Base-by-base conservation (phyloP, 1,284 basidiomycete genomes). In the Cystobasidium slooffiae region DNA sequence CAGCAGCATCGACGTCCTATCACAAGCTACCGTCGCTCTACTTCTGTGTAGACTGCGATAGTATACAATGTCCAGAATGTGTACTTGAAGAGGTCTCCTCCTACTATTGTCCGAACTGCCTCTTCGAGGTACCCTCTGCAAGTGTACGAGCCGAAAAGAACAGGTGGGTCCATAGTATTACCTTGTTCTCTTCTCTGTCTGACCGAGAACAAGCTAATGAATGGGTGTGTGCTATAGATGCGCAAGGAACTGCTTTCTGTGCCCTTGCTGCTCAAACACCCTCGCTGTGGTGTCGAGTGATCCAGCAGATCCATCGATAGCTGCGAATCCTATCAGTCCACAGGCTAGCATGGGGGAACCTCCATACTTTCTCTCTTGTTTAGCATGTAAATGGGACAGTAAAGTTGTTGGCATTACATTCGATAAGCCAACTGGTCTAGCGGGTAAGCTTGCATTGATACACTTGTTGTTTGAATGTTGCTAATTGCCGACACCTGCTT, bases 21-120 rank as follows among this genome's bases (percentile, higher is more conserved):
- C 91, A 95, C 79, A 87, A 90, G 1, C 87, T 99, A 9, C 87
- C 91, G 77, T 87, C 87, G 22, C 88, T 99, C 18, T 97, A 94
- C 84, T 99, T 98, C 83, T 99, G 97, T 83, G 95, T 97, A 83
- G 96, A 98, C 86, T 99, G 97, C 83, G 94, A 98, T 82, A 90
- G 91, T 1, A 88, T 99, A 53, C 86, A 94, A 69, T 99, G 97
- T 81, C 91, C 95, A 80, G 88, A 90, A 77, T 99, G 97, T 80
- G 92, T 97, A 8, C 88, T 89, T 5, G 85, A 93, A 66, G 97
- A 99, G 86, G 90, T 98, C 81, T 92, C 93, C 80, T 92, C 92
- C 68, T 98, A 97, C 83, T 98, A 93, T 82, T 99, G 97, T 81
- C 97, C 97, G 24, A 95, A 96, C 82, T 99, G 97, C 82, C 86